These are phyloP conservation scores for Paecilomyces niveus DNA, from an alignment of 2,329 filamentous ascomycete genomes.

Conservation along the genomic window DNA sequence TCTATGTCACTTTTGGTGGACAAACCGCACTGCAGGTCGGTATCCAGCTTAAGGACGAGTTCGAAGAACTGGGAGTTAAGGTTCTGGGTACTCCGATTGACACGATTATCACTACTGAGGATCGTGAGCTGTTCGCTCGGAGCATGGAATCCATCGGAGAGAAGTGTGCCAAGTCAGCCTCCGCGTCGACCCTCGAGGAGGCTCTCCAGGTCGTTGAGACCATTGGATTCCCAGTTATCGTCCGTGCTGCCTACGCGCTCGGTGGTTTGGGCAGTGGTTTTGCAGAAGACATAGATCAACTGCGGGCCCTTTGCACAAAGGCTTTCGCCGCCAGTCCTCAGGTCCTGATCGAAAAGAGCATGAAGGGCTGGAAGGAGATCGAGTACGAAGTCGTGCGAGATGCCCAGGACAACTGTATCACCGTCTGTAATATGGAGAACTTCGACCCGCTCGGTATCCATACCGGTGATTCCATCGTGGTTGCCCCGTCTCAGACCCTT, in stretches of 20 bases:
- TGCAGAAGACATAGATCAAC: conserved; percentile 75
- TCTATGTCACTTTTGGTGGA: conserved; percentile 96
- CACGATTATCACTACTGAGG: conserved; percentile 97
- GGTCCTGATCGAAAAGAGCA: conserved; percentile 92
- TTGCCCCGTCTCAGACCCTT: conserved; percentile 91
- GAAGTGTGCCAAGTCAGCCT: conserved; percentile 96
- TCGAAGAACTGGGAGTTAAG: conserved; percentile 83
- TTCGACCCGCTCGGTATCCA: conserved; percentile 98
- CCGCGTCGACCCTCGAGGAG: conserved; percentile 81
- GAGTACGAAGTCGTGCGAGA: conserved; percentile 98
- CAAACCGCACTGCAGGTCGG: conserved; percentile 96
- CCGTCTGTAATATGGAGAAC: conserved; percentile 99
- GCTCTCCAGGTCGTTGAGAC: conserved; percentile 79
- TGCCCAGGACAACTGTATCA: conserved; percentile 95
- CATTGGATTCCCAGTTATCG: conserved; percentile 95
- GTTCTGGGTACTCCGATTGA: conserved; percentile 95
- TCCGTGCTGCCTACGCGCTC: conserved; percentile 90
- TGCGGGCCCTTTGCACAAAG: conserved; percentile 84
- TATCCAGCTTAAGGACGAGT: conserved; percentile 96
- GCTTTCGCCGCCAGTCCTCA: conserved; percentile 93
- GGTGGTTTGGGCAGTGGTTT: conserved; percentile 95
- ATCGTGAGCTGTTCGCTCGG: conserved; percentile 91
- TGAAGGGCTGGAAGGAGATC: conserved; percentile 99
- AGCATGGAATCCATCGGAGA: conserved; percentile 98
- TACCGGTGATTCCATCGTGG: conserved; percentile 96